Evolutionary conservation across 192 early-diverging fungal species (phyloP).

Genomic region (Anaeromyces robustus): DNA sequence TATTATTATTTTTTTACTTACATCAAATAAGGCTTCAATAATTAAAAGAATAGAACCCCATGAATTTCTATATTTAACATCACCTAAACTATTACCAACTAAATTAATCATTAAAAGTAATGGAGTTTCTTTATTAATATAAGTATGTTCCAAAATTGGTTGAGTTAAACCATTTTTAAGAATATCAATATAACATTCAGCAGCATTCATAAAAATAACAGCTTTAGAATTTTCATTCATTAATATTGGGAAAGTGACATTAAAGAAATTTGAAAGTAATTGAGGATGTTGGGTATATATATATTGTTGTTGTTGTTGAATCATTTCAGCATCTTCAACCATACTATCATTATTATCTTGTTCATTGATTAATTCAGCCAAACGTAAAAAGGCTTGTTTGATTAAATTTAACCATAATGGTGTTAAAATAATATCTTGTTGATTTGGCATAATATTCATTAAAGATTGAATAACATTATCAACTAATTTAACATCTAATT

Average conservation of each 20-base stretch:
- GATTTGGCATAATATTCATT: constrained; percentile 67
- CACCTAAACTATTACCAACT: constrained; percentile 15
- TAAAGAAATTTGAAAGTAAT: constrained; percentile 35
- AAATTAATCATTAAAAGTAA: constrained; percentile 24
- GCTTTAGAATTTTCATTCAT: constrained; percentile 43
- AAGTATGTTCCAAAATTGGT: constrained; percentile 47
- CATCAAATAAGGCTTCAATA: constrained; percentile 51
- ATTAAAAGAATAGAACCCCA: constrained; percentile 73
- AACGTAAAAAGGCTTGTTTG: constrained; percentile 50
- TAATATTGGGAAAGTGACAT: constrained; percentile 45
- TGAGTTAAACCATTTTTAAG: constrained; percentile 60
- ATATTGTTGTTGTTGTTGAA: constrained; percentile 9
- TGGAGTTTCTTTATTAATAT: constrained; percentile 14
- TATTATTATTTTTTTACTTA: too few species aligned
- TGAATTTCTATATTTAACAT: constrained; percentile 64
- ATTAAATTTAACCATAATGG: constrained; percentile 76
- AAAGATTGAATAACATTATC: constrained; percentile 27
- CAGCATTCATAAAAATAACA: constrained; percentile 29
- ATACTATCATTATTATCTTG: constrained; percentile 1
- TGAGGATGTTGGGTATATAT: constrained; percentile 15
- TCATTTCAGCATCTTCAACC: constrained; percentile 5
- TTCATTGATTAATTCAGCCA: constrained; percentile 28
- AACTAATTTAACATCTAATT: neutral
- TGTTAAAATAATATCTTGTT: constrained; percentile 61
- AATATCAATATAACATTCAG: constrained; percentile 51